phyloP scores from a whole-genome alignment of 768 basidiomycete genomes.

The Mycena vitilis region DNA sequence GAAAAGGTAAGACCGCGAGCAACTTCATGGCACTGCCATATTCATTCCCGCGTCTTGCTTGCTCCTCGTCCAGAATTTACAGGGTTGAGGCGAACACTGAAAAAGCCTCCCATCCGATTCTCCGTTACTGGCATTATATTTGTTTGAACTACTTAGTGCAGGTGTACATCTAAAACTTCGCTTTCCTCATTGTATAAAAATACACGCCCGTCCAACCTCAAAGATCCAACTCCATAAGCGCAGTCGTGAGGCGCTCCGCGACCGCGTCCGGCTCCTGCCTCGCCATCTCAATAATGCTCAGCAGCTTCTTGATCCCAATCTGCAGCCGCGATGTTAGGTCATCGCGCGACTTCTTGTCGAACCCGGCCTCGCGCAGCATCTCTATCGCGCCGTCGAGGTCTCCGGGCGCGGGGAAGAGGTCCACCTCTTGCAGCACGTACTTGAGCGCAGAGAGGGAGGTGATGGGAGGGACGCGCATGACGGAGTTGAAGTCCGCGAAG shows the following conservation, averaged over 20 bases:
- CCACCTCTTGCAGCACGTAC: conserved; percentile 79
- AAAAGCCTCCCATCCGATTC: no score
- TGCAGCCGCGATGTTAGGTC: conserved; percentile 64
- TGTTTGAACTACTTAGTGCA: no score
- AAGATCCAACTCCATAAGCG: conserved; percentile 65
- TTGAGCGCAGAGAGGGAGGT: conserved; percentile 78
- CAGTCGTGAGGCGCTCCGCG: conserved; percentile 74
- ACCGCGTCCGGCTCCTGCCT: conserved; percentile 92
- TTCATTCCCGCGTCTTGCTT: no score
- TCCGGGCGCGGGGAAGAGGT: conserved; percentile 72
- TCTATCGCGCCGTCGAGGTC: conserved; percentile 70
- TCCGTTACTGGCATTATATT: no score
- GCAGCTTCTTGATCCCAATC: conserved; percentile 93
- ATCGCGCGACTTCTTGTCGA: conserved; percentile 63
- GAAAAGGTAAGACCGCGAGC: no score
- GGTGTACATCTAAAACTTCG: no score
- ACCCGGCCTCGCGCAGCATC: conserved; percentile 81
- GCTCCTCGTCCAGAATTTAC: no score
- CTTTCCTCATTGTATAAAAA: neutral
- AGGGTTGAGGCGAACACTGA: no score
- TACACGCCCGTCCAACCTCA: conserved; percentile 1
- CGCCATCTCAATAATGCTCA: conserved; percentile 95
- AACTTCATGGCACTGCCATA: no score
- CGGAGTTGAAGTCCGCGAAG: conserved; percentile 90
- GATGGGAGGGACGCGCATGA: conserved; percentile 88